Evolutionary conservation across 78 protist genomes (phyloP), one percentile per base, ranked within the genome.

Genomic region (Polysphondylium violaceum): DNA sequence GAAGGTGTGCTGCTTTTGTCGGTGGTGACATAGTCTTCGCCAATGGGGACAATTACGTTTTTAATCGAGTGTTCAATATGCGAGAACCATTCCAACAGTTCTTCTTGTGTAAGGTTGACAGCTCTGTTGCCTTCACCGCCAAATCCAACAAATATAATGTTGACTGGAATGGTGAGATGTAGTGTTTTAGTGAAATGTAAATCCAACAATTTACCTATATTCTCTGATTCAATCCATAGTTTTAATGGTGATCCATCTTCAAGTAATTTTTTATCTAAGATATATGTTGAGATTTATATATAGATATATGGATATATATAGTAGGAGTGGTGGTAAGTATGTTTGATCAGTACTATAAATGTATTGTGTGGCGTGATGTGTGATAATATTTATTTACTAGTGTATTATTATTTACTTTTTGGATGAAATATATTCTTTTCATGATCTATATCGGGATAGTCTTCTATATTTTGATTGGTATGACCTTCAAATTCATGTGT

Each of bases 91-190:
- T 83, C 91, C 0, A 29, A 36, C 36, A 83, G 31, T 21, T 36
- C 31, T 12, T 55, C 51, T 5, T 51, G 53, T 21, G 50, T n/a
- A 3, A 83, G 43, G 6, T 23, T n/a, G 8, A 83, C 27, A 19
- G 51, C 91, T 27, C 19, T 31, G 31, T 83, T 83, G 29, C 91
- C 91, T 16, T 83, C 91, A 43, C 91, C 91, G 31, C 21, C 40
- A 56, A 83, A 83, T 25, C 91, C 91, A 43, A 83, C 50, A 83
- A 83, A 83, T 29, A 83, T 63, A 29, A 83, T 69, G 33, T 69
- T 69, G 19, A 83, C 59, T 33, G 91, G 91, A 69, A 83, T 83
- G 1, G 17, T 38, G 1, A 74, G 25, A 38, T 38, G 43, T 38
- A 74, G 25, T 56, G 12, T 56, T 31, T 74, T 74, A n/a, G 83